Evolutionary conservation across 164 flowering plant genomes (phyloP).

Genomic region (Vitis amurensis): DNA sequence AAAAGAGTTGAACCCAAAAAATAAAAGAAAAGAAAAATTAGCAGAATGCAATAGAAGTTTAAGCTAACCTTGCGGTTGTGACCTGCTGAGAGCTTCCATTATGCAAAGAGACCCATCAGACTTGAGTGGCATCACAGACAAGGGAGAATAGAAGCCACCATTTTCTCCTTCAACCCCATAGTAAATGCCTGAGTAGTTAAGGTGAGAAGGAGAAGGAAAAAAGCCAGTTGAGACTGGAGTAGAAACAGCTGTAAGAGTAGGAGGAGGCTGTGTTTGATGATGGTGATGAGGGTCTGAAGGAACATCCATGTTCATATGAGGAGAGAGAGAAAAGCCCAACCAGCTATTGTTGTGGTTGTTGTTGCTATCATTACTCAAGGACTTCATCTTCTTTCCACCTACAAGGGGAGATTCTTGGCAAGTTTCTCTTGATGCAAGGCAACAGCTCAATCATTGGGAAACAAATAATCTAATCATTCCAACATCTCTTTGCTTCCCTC

Average conservation of each 20-base stretch:
- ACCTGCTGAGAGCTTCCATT: slow-evolving; percentile 50
- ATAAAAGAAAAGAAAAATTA: slow-evolving; percentile 2
- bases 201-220: slow-evolving; percentile 23
- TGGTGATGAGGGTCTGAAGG: slow-evolving; percentile 20
- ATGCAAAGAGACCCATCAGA: slow-evolving; percentile 65
- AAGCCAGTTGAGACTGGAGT: slow-evolving; percentile 25
- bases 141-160: slow-evolving; percentile 33
- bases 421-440: slow-evolving; percentile 31
- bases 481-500: slow-evolving; percentile 9
- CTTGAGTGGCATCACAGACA: slow-evolving; percentile 55
- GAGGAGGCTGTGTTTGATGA: slow-evolving; percentile 17
- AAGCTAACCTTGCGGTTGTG: slow-evolving; percentile 47
- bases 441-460: slow-evolving; percentile 59
- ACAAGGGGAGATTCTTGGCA: slow-evolving; percentile 19
- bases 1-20: slow-evolving; percentile 1
- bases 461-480: slow-evolving; percentile 44
- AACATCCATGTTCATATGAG: slow-evolving; percentile 35
- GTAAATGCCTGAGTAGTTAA: slow-evolving; percentile 34
- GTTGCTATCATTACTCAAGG: slow-evolving; percentile 33
- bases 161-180: slow-evolving; percentile 39
- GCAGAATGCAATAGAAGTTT: neutral
- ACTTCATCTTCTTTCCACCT: slow-evolving; percentile 26
- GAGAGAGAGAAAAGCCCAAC: slow-evolving; percentile 58
- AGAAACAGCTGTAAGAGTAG: slow-evolving; percentile 13
- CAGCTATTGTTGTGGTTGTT: slow-evolving; percentile 31